Evolutionary conservation across 495 filamentous ascomycete genomes (phyloP), one percentile per base, ranked within the genome.

Genomic region (Aspergillus ellipticus): DNA sequence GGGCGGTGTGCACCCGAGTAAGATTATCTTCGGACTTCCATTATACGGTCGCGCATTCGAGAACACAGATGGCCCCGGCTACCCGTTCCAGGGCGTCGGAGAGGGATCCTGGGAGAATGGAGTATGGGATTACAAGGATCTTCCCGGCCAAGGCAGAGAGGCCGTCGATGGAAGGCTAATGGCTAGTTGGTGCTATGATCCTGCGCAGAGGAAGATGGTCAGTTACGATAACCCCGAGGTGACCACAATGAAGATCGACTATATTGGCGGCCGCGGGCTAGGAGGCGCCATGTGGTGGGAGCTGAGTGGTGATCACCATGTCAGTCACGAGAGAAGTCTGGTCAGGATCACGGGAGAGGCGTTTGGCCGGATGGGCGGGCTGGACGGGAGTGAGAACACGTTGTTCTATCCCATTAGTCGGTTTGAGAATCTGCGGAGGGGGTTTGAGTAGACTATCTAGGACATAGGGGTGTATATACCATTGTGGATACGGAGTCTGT

Each of bases 41-140:
- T 73, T 97, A 0, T 96, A 96, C 64, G 93, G 92, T 0, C 85
- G 90, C 7, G 79, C 88, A 7, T 97, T 96, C 63, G 71, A 79
- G 53, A 72, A 78, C 20, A 96, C 92, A 0, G 65, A 76, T 15
- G 91, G 92, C 0, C 81, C 85, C 0, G 92, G 92, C 0, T 67
- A 76, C 35, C 68, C 79, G 11, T 97, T 82, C 69, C 77, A 66
- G 45, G 87, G 89, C 13, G 74, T 87, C 41, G 90, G 91, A 1
- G 66, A 77, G 67, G 86, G 73, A 28, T 81, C 78, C 33, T 89
- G 84, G 75, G 88, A 96, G 74, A 76, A 81, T 15, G 92, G 92
- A 0, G 77, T 92, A 0, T 96, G 87, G 85, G 85, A 92, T 63
- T 93, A 85, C 67, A 85, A 86, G 64, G 88, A 64, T 0, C 64